Evolutionary conservation across 805 yeast genomes (phyloP).

Genomic region (Zygosaccharomyces rouxii): DNA sequence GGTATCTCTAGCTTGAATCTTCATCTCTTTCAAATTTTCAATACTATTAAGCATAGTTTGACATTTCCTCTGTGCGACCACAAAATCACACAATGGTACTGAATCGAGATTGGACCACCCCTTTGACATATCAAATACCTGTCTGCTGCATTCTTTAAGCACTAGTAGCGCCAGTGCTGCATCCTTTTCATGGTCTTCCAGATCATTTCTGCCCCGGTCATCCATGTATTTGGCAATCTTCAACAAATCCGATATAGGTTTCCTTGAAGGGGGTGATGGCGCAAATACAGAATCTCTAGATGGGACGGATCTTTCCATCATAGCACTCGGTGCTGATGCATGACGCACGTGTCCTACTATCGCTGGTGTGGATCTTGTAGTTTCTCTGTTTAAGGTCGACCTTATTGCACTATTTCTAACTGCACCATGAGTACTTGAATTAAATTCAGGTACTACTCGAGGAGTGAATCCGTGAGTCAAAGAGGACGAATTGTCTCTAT

Average conservation of each 20-base stretch:
- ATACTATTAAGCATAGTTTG: constrained; percentile 14
- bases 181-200: constrained; percentile 9
- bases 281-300: background rate
- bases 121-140: constrained; percentile 9
- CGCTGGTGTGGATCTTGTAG: background rate
- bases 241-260: constrained; percentile 4
- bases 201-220: background rate
- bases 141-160: constrained; percentile 10
- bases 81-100: constrained; percentile 13
- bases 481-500: background rate
- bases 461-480: constrained; percentile 4
- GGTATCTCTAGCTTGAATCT: constrained; percentile 5
- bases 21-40: constrained; percentile 10
- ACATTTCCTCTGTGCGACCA: constrained; percentile 15
- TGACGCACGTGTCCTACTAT: background rate
- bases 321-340: background rate
- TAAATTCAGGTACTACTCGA: constrained; percentile 9
- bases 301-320: background rate
- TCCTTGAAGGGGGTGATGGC: background rate
- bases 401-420: constrained; percentile 11
- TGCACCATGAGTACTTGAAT: constrained; percentile 3
- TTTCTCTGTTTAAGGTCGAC: constrained; percentile 3
- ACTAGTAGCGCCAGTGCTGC: constrained; percentile 11
- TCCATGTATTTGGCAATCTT: constrained; percentile 6
- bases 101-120: constrained; percentile 8